These are phyloP conservation scores for Helotiales sp. DNA, from an alignment of 2,329 filamentous ascomycete genomes.

Conservation along the genomic window DNA sequence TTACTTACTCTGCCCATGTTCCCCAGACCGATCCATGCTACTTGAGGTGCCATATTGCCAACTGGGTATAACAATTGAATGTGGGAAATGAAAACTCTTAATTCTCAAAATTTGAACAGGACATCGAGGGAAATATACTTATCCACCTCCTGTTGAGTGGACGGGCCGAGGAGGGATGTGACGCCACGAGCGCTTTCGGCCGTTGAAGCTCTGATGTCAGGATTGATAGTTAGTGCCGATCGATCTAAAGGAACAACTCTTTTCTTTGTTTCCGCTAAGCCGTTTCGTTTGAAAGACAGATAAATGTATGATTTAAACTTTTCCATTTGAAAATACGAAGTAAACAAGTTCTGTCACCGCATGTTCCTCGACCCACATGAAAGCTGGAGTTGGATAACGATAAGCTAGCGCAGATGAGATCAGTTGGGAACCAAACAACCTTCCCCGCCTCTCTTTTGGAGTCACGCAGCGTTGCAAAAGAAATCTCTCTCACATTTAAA, in stretches of 20 bases:
- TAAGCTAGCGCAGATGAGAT: constrained; percentile 16
- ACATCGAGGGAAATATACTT: neutral
- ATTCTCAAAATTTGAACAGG: neutral
- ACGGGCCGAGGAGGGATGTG: neutral
- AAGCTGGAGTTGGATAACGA: constrained; percentile 7
- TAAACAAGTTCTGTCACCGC: neutral
- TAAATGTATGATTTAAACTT: neutral
- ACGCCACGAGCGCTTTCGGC: neutral
- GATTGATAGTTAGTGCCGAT: neutral
- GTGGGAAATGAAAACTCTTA: neutral
- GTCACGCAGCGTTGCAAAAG: constrained; percentile 12
- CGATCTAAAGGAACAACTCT: neutral
- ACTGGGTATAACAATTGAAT: neutral
- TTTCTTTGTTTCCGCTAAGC: neutral
- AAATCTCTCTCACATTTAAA: constrained; percentile 17
- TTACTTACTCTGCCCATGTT: constrained; percentile 80
- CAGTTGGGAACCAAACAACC: neutral
- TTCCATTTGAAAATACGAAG: neutral
- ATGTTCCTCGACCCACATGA: constrained; percentile 2
- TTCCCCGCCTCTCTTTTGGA: constrained; percentile 19
- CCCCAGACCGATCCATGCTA: constrained; percentile 83
- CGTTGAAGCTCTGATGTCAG: constrained; percentile 5
- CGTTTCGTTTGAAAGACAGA: neutral
- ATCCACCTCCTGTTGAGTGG: neutral
- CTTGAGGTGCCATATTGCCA: constrained; percentile 57